Conservation (phyloP, 177 flowering plant genomes). For the Telopea speciosissima region DNA sequence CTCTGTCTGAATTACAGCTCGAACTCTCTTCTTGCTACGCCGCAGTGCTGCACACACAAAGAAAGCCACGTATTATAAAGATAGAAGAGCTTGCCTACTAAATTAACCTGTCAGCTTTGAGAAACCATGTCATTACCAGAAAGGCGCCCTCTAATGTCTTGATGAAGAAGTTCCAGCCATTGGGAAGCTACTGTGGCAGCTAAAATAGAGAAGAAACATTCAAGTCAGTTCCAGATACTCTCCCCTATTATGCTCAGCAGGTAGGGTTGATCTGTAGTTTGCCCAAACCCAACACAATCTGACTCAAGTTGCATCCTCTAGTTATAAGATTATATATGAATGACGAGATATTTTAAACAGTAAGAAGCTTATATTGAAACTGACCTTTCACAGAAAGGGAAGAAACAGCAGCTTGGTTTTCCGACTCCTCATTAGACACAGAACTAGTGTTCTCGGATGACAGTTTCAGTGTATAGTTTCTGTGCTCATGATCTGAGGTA, state of each 20-base stretch:
- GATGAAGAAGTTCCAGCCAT: conserved; percentile 86
- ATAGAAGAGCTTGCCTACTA: too few species aligned
- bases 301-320: too few species aligned
- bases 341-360: conserved; percentile 1
- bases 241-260: not conserved
- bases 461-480: conserved; percentile 33
- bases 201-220: conserved; percentile 29
- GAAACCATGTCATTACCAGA: conserved; percentile 41
- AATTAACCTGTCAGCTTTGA: not conserved
- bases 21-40: conserved; percentile 81
- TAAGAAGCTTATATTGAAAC: conserved; percentile 5
- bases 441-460: conserved; percentile 37
- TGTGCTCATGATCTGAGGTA: conserved; percentile 20
- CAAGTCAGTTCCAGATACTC: conserved; percentile 11
- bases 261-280: not conserved
- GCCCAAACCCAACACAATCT: too few species aligned
- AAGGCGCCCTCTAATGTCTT: conserved; percentile 86
- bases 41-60: conserved; percentile 51
- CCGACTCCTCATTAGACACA: conserved; percentile 41
- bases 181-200: conserved; percentile 93
- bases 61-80: not conserved
- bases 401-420: conserved; percentile 33
- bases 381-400: conserved; percentile 78
- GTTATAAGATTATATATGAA: not conserved
- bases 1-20: conserved; percentile 58